These are phyloP conservation scores for Cubamyces sp. DNA, from an alignment of 768 basidiomycete genomes.

Conservation along the genomic window DNA sequence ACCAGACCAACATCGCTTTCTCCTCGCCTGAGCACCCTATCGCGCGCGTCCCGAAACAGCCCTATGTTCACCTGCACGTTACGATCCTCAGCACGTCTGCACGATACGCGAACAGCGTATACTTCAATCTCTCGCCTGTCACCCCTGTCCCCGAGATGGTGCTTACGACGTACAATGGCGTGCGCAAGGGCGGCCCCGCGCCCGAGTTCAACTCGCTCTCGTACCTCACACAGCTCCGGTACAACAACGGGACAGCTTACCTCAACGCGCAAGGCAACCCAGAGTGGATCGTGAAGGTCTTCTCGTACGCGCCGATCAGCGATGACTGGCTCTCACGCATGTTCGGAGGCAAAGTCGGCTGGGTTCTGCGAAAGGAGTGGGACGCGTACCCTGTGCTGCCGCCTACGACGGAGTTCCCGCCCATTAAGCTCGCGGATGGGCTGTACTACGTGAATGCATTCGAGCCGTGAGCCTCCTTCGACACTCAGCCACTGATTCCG, in stretches of 20 bases:
- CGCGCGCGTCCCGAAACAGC: constrained; percentile 62
- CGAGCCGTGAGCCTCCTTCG: constrained; percentile 67
- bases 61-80: constrained; percentile 67
- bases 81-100: constrained; percentile 31
- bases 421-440: constrained; percentile 74
- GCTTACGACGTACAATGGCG: constrained; percentile 75
- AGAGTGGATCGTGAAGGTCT: constrained; percentile 86
- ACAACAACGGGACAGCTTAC: constrained; percentile 39
- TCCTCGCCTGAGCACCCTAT: constrained; percentile 43
- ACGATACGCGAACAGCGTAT: constrained; percentile 92
- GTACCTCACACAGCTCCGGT: constrained; percentile 66
- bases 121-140: constrained; percentile 61
- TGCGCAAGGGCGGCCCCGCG: constrained; percentile 38
- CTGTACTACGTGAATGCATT: constrained; percentile 93
- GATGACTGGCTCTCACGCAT: constrained; percentile 71
- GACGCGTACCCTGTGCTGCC: constrained; percentile 79
- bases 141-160: constrained; percentile 62
- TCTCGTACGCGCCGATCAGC: constrained; percentile 66
- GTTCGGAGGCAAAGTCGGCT: constrained; percentile 70
- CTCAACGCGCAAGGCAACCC: constrained; percentile 38
- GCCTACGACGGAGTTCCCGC: constrained; percentile 70
- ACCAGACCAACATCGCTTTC: constrained; percentile 62
- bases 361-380: constrained; percentile 89
- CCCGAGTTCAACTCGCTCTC: constrained; percentile 89
- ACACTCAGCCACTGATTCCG: neutral